These are phyloP conservation scores for Phoenix dactylifera DNA, from an alignment of 176 grass and related monocot species.

Conservation along the genomic window DNA sequence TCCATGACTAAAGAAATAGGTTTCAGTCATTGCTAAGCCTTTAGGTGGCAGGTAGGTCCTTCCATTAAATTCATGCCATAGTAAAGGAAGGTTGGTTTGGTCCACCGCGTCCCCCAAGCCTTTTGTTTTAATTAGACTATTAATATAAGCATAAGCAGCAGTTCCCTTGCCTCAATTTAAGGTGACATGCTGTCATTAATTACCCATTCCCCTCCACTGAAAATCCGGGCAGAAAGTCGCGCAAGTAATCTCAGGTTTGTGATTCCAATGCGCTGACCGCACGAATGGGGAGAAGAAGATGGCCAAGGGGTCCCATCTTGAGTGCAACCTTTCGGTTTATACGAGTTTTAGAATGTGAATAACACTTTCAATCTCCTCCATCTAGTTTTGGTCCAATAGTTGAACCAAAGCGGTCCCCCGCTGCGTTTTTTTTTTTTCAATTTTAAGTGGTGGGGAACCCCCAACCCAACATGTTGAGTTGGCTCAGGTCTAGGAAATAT, in stretches of 20 bases:
- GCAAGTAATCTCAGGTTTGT: constrained; percentile 31
- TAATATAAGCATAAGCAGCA: not conserved
- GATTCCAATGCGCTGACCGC: constrained; percentile 93
- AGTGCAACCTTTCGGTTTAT: no score
- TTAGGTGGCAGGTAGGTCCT: constrained; percentile 34
- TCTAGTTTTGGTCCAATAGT: no score
- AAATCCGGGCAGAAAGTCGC: constrained; percentile 52
- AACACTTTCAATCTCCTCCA: no score
- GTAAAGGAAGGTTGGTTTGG: constrained; percentile 26
- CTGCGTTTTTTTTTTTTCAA: no score
- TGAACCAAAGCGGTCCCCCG: no score
- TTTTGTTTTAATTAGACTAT: no score
- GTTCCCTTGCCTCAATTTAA: constrained; percentile 57
- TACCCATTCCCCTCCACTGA: constrained; percentile 62
- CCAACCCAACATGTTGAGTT: no score
- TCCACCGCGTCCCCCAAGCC: constrained; percentile 1
- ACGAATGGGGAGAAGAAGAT: constrained; percentile 44
- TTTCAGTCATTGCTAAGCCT: constrained; percentile 23
- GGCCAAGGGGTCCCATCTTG: no score
- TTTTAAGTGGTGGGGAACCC: no score
- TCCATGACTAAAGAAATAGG: no score
- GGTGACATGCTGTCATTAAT: constrained; percentile 86
- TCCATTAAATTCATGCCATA: constrained; percentile 22
- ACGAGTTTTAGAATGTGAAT: no score
- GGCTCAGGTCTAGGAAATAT: no score